Evolutionary conservation across 768 basidiomycete genomes (phyloP).

Genomic region (Naganishia friedmannii): DNA sequence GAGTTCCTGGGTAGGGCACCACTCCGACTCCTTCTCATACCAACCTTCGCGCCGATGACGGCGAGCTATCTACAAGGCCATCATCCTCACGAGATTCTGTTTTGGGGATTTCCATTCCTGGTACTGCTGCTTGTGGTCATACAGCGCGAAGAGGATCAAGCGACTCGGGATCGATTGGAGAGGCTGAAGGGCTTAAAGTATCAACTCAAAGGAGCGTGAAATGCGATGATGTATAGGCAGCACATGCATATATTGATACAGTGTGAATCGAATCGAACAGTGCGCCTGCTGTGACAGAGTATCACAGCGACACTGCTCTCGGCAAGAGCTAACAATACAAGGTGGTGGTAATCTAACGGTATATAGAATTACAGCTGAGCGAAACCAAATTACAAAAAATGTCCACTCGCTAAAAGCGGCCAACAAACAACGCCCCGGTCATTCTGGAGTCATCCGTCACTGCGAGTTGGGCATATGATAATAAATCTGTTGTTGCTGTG

Average conservation of each 20-base stretch:
- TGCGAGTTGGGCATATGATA: constrained; percentile 5
- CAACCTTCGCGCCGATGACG: constrained; percentile 18
- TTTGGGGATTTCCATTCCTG: constrained; percentile 15
- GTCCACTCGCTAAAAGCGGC: background rate
- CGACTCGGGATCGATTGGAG: background rate
- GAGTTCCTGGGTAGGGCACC: background rate
- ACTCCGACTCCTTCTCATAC: constrained; percentile 4
- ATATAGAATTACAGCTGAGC: background rate
- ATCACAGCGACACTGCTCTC: background rate
- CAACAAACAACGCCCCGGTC: background rate
- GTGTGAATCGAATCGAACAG: background rate
- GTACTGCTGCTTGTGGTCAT: constrained; percentile 5
- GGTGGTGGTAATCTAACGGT: background rate
- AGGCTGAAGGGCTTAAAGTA: constrained; percentile 9
- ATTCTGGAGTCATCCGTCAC: background rate
- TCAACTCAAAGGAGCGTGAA: constrained; percentile 22
- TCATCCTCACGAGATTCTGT: constrained; percentile 10
- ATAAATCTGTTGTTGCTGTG: background rate
- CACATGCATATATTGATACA: constrained; percentile 14
- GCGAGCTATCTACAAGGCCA: constrained; percentile 17
- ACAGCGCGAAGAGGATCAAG: constrained; percentile 4
- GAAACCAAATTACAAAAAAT: background rate
- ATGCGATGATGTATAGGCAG: background rate
- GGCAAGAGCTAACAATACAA: constrained; percentile 12
- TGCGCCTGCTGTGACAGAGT: background rate